Evolutionary conservation across 106 monocot genomes (phyloP).

Genomic region (Dendrobium nobile): DNA sequence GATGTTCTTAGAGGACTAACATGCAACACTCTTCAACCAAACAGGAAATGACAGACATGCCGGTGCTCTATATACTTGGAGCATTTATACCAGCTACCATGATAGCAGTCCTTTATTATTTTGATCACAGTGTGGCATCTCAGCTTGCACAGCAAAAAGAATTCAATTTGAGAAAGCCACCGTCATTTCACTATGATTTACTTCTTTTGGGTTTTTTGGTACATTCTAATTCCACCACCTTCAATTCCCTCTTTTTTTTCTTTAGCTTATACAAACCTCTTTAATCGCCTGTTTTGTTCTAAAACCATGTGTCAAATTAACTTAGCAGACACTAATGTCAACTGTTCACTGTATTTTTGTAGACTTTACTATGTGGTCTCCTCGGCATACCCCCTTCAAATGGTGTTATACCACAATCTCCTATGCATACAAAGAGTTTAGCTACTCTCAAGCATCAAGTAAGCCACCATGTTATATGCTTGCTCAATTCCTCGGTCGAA

Average conservation of each 20-base stretch:
- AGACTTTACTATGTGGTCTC: constrained; percentile 78
- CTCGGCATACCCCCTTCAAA: constrained; percentile 79
- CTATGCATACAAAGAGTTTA: constrained; percentile 85
- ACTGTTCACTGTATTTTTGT: constrained; percentile 3
- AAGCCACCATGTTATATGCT: neutral
- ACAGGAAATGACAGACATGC: constrained; percentile 75
- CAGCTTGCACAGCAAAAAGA: constrained; percentile 84
- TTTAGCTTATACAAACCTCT: neutral
- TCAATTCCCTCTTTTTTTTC: neutral
- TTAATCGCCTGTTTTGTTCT: neutral
- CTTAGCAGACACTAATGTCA: neutral
- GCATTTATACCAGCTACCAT: constrained; percentile 89
- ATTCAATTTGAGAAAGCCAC: constrained; percentile 79
- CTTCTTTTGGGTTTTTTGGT: constrained; percentile 32
- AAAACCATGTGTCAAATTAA: neutral
- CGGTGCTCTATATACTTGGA: constrained; percentile 72
- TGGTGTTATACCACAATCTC: constrained; percentile 88
- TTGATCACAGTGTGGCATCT: constrained; percentile 87
- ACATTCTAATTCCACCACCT: neutral
- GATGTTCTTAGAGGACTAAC: neutral
- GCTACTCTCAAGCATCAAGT: constrained; percentile 89
- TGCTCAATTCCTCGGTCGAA: neutral
- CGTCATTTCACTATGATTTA: constrained; percentile 85
- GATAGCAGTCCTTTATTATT: constrained; percentile 83
- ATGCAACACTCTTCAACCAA: constrained; percentile 3